Conservation (phyloP, 2,329 filamentous ascomycete genomes). For the Sphaerulina vaccinii region DNA sequence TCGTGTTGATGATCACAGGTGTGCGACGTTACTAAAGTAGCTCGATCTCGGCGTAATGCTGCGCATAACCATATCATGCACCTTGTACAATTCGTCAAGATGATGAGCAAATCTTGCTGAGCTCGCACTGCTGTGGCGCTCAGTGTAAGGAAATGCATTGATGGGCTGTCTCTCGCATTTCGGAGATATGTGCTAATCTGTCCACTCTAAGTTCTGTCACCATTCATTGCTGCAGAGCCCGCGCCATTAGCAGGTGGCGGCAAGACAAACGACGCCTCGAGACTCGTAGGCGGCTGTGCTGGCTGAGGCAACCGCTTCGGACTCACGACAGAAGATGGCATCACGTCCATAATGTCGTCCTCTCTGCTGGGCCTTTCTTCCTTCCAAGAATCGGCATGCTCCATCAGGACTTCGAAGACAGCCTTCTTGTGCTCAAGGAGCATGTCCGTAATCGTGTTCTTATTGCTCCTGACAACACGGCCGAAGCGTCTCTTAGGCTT, state of each 20-base stretch:
- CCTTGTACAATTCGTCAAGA: no score
- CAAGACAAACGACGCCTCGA: neutral
- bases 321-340: conserved; percentile 1
- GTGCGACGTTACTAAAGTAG: no score
- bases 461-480: conserved; percentile 48
- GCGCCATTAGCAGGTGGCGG: neutral
- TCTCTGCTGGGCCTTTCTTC: neutral
- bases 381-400: conserved; percentile 42
- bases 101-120: no score
- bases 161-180: no score
- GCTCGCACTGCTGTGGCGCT: no score
- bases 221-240: neutral
- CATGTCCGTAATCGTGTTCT: conserved; percentile 56
- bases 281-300: neutral
- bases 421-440: conserved; percentile 52
- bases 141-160: no score
- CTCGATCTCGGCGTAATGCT: no score
- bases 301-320: conserved; percentile 2
- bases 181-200: no score
- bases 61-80: no score
- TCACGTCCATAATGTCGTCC: conserved; percentile 4
- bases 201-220: conserved; percentile 1
- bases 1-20: no score
- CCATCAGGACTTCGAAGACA: conserved; percentile 49
- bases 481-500: conserved; percentile 60